These are phyloP conservation scores for Phytophthora agathidicida DNA, from an alignment of 352 stramenopile species.

Conservation along the genomic window DNA sequence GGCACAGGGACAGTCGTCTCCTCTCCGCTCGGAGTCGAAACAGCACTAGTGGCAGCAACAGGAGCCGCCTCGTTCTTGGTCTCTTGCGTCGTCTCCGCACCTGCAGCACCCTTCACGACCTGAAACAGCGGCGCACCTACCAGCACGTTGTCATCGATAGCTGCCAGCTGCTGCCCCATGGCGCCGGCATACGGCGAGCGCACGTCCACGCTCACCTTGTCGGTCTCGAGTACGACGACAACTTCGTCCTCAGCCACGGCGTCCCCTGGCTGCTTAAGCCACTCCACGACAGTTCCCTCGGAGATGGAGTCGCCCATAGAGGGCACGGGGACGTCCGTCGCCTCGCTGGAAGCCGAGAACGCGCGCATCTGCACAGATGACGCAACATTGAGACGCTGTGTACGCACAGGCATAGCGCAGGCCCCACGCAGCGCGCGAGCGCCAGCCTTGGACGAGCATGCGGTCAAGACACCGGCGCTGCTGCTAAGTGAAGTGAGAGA, in stretches of 20 bases:
- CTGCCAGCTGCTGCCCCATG: slow-evolving; percentile 90
- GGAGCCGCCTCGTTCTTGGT: slow-evolving; percentile 27
- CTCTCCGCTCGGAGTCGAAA: slow-evolving; percentile 23
- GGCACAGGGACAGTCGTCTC: slow-evolving; percentile 72
- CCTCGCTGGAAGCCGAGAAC: slow-evolving; percentile 40
- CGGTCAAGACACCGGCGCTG: slow-evolving; percentile 13
- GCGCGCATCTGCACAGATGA: slow-evolving; percentile 26
- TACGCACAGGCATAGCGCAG: slow-evolving; percentile 1
- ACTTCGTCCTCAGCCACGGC: slow-evolving; percentile 95
- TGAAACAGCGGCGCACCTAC: slow-evolving; percentile 94
- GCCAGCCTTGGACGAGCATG: slow-evolving; percentile 15
- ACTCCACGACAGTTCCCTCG: slow-evolving; percentile 97
- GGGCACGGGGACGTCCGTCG: slow-evolving; percentile 78
- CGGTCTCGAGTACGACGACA: slow-evolving; percentile 98
- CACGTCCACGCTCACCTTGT: slow-evolving; percentile 96
- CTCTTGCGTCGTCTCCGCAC: slow-evolving; percentile 23
- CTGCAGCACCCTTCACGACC: slow-evolving; percentile 84
- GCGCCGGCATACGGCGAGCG: slow-evolving; percentile 85
- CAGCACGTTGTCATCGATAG: slow-evolving; percentile 95
- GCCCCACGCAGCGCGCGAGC: slow-evolving; percentile 2
- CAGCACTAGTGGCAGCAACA: slow-evolving; percentile 18
- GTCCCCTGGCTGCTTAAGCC: slow-evolving; percentile 94
- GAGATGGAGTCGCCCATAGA: slow-evolving; percentile 97
- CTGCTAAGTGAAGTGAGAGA: slow-evolving; percentile 21
- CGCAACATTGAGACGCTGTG: not conserved